phyloP scores from a whole-genome alignment of 768 basidiomycete genomes.

The Termitomyces sp. region DNA sequence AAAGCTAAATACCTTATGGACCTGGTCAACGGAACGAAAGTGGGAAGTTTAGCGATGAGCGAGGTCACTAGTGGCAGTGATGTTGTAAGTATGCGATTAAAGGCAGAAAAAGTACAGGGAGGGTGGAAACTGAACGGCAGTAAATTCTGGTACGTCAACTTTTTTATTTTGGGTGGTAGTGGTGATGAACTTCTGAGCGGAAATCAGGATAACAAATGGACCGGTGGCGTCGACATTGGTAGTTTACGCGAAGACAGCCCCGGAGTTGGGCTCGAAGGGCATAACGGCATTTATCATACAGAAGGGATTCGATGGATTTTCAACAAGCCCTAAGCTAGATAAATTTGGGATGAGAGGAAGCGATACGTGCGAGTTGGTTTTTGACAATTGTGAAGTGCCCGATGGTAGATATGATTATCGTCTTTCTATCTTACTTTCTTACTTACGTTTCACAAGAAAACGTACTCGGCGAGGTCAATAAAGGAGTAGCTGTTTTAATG shows the following conservation, averaged over 20 bases:
- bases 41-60: conserved; percentile 93
- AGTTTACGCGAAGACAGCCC: conserved; percentile 88
- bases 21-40: conserved; percentile 74
- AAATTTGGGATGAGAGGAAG: conserved; percentile 97
- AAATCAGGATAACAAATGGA: conserved; percentile 88
- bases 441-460: conserved; percentile 52
- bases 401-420: conserved; percentile 60
- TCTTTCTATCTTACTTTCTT: neutral
- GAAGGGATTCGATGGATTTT: conserved; percentile 78
- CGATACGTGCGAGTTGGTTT: conserved; percentile 91
- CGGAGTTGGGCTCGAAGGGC: conserved; percentile 75
- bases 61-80: conserved; percentile 91
- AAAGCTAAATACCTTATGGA: conserved; percentile 82
- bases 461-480: conserved; percentile 75
- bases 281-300: conserved; percentile 93
- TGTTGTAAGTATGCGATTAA: conserved; percentile 90
- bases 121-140: conserved; percentile 84
- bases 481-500: conserved; percentile 88
- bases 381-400: conserved; percentile 87
- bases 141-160: conserved; percentile 78
- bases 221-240: conserved; percentile 88
- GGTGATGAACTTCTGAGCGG: conserved; percentile 4
- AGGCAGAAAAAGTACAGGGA: conserved; percentile 72
- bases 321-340: conserved; percentile 87
- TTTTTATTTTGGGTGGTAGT: neutral